Conservation (phyloP, 768 basidiomycete species). For the Russula foetens region DNA sequence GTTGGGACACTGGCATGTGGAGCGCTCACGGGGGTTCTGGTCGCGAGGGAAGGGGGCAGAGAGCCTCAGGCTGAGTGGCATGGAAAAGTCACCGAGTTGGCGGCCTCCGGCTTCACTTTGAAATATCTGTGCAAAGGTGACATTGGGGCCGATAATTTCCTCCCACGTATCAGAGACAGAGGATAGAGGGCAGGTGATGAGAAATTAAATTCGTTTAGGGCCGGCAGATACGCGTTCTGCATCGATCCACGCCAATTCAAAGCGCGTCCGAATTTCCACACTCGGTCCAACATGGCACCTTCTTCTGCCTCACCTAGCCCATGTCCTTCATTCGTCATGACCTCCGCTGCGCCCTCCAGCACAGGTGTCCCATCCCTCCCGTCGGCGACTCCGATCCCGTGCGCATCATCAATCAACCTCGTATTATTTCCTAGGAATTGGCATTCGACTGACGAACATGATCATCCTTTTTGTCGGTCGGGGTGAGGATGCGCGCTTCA, state of each 20-base stretch:
- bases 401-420: too few relatives aligned
- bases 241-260: not conserved
- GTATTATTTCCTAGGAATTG: not conserved
- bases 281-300: not conserved
- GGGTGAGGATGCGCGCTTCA: conserved; percentile 43
- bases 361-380: conserved; percentile 4
- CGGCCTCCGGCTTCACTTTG: too few relatives aligned
- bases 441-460: not conserved
- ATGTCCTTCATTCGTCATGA: conserved; percentile 5
- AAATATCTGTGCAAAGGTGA: too few relatives aligned
- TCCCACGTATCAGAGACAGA: too few relatives aligned
- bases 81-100: too few relatives aligned
- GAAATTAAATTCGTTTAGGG: conserved; percentile 19
- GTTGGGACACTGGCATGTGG: too few relatives aligned
- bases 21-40: too few relatives aligned
- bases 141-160: too few relatives aligned
- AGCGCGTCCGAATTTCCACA: not conserved
- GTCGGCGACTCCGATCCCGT: conserved; percentile 9
- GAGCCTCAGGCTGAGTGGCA: too few relatives aligned
- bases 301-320: conserved; percentile 3
- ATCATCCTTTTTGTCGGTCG: conserved; percentile 19
- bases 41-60: too few relatives aligned
- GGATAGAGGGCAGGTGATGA: too few relatives aligned
- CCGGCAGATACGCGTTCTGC: conserved; percentile 15
- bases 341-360: not conserved